phyloP scores from a whole-genome alignment of 176 grass and related monocot species.

The Oryza glaberrima region DNA sequence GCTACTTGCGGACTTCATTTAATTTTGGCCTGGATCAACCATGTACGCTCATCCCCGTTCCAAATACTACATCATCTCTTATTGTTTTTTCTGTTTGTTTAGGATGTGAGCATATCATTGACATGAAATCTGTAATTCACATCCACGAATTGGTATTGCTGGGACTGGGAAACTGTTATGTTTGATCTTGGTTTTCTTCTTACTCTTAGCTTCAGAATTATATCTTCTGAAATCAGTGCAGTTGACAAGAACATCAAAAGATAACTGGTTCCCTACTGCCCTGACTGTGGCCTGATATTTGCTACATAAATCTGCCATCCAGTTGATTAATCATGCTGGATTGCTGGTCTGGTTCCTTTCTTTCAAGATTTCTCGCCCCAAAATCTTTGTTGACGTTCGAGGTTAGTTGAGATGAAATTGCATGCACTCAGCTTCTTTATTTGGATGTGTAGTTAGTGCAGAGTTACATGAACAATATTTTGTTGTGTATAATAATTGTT shows the following conservation, averaged over 20 bases:
- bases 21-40: no score
- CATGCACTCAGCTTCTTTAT: neutral
- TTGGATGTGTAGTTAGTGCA: neutral
- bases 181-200: neutral
- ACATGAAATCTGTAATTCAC: slow-evolving; percentile 19
- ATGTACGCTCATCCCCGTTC: no score
- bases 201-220: neutral
- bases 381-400: slow-evolving; percentile 44
- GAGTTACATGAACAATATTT: slow-evolving; percentile 1
- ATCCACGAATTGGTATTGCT: slow-evolving; percentile 77
- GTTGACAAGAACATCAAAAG: slow-evolving; percentile 71
- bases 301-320: slow-evolving; percentile 71
- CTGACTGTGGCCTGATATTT: slow-evolving; percentile 44
- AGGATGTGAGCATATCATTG: no score
- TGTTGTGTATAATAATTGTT: neutral
- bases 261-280: slow-evolving; percentile 54
- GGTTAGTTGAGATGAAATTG: slow-evolving; percentile 26
- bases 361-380: no score
- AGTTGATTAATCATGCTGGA: no score
- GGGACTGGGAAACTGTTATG: neutral
- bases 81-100: no score
- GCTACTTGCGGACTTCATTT: no score
- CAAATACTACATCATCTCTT: no score
- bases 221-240: slow-evolving; percentile 68
- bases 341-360: no score